Percentiles rank a stretch among this genome's conserved stretches.
Conservation (phyloP, 768 basidiomycete species). For the Hericium coralloides region DNA sequence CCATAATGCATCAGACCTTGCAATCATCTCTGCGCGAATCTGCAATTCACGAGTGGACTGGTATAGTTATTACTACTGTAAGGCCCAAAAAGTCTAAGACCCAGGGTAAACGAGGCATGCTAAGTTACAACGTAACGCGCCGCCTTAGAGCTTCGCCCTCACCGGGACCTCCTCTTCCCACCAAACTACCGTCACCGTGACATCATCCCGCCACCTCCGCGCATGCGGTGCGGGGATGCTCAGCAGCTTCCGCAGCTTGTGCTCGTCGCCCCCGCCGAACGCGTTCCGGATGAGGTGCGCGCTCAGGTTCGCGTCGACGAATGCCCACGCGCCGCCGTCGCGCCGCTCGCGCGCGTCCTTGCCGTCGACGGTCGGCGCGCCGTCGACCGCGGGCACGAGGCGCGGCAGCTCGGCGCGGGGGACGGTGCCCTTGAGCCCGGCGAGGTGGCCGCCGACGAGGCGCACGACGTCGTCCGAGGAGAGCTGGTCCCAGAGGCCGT, state of each 20-base stretch:
- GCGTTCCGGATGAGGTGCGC: constrained; percentile 87
- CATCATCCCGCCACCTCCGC: constrained; percentile 74
- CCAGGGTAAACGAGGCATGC: no score
- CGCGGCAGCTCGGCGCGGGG: constrained; percentile 47
- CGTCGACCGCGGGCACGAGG: constrained; percentile 47
- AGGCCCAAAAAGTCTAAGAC: no score
- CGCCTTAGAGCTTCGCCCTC: constrained; percentile 42
- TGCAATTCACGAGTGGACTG: background rate
- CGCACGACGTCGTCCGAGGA: constrained; percentile 78
- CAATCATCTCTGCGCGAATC: background rate
- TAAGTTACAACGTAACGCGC: no score
- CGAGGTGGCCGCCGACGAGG: constrained; percentile 75
- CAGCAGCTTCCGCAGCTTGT: constrained; percentile 46
- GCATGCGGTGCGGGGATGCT: constrained; percentile 81
- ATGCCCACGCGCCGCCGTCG: constrained; percentile 56
- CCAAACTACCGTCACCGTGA: constrained; percentile 79
- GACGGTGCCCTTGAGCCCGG: constrained; percentile 58
- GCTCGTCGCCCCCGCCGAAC: constrained; percentile 74
- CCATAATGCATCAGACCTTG: constrained; percentile 2
- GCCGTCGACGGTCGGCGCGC: constrained; percentile 52
- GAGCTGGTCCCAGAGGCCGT: constrained; percentile 48
- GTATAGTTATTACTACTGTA: background rate
- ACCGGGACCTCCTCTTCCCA: constrained; percentile 57
- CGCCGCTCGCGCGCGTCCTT: constrained; percentile 36
- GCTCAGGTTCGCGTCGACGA: constrained; percentile 69